Evolutionary conservation across 257 asterid species (phyloP).

Genomic region (Ligustrum vulgare): DNA sequence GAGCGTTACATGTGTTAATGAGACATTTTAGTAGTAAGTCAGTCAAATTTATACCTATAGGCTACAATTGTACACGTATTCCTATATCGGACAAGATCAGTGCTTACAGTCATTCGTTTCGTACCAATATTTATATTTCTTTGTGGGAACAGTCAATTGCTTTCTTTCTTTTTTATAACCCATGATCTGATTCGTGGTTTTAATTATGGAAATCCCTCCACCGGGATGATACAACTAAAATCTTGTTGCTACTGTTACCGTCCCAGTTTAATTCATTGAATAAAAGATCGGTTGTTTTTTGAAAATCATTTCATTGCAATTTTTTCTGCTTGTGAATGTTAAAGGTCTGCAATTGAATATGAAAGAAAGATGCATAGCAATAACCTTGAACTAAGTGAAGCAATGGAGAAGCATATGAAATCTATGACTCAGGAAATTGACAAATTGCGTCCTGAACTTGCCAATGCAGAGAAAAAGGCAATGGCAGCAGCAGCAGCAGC

Average conservation of each 20-base stretch:
- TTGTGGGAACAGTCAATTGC: background rate
- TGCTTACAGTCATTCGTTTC: background rate
- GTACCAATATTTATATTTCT: background rate
- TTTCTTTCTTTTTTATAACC: background rate
- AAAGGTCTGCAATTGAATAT: slow-evolving; percentile 75
- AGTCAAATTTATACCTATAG: background rate
- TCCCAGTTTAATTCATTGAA: background rate
- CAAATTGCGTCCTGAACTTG: slow-evolving; percentile 61
- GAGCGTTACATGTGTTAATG: slow-evolving; percentile 8
- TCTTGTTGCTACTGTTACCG: background rate
- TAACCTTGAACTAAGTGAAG: slow-evolving; percentile 53
- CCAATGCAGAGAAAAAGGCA: slow-evolving; percentile 62
- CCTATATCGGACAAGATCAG: background rate
- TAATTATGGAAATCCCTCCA: background rate
- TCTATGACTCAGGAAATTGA: slow-evolving; percentile 64
- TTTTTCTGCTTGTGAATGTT: slow-evolving; percentile 25
- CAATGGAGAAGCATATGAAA: slow-evolving; percentile 68
- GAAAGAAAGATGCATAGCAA: slow-evolving; percentile 60
- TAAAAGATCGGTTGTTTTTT: background rate
- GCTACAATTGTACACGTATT: background rate
- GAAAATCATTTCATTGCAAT: slow-evolving; percentile 2
- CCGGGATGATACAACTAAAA: background rate
- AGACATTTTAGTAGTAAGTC: background rate
- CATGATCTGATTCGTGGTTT: background rate
- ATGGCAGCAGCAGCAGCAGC: slow-evolving; percentile 38